Evolutionary conservation across 2,329 filamentous ascomycete species (phyloP).

Genomic region (Nigrospora sphaerica): DNA sequence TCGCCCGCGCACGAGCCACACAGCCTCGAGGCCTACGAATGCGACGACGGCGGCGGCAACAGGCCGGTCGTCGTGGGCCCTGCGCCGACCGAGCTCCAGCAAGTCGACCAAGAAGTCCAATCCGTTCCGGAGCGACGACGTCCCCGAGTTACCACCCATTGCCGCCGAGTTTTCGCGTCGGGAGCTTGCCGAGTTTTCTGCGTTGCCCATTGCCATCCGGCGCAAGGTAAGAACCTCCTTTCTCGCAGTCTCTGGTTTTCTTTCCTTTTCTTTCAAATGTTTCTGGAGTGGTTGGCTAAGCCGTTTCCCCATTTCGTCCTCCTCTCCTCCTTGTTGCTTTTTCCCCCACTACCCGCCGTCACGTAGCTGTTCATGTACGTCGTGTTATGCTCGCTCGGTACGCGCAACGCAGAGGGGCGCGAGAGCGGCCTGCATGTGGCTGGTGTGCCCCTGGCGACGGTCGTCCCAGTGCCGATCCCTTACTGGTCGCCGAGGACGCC

Average conservation of each 20-base stretch:
- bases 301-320: not conserved
- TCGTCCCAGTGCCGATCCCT: no score
- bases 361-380: conserved; percentile 4
- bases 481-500: no score
- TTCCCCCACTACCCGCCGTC: not conserved
- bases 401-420: no score
- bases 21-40: not conserved
- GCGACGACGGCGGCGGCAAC: not conserved
- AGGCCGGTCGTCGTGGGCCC: not conserved
- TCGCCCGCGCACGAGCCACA: not conserved
- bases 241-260: conserved; percentile 1
- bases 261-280: conserved; percentile 4
- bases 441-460: no score
- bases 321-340: not conserved
- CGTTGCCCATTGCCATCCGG: conserved; percentile 40
- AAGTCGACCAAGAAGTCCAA: conserved; percentile 6
- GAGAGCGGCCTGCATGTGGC: no score
- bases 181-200: conserved; percentile 38
- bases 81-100: not conserved
- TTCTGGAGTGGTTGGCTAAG: no score
- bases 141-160: not conserved
- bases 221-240: conserved; percentile 36
- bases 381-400: no score
- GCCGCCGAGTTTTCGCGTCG: conserved; percentile 25
- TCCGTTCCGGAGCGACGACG: not conserved